phyloP scores from a whole-genome alignment of 148 eudicot genomes.

The Cornus kousa region DNA sequence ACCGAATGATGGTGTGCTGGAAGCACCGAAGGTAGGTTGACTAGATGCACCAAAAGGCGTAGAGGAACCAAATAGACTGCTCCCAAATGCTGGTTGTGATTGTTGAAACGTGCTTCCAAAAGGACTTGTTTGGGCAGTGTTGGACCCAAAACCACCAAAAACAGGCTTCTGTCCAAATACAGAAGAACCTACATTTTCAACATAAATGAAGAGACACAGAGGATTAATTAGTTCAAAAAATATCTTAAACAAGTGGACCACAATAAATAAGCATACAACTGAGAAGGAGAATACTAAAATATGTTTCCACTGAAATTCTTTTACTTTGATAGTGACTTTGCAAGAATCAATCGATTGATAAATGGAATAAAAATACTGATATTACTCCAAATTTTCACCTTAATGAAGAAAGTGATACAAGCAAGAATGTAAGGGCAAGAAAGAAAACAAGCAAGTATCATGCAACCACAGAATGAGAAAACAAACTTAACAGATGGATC shows the following conservation, averaged over 20 bases:
- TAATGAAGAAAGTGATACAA: conserved; percentile 8
- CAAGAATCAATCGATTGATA: neutral
- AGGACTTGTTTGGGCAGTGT: conserved; percentile 67
- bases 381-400: neutral
- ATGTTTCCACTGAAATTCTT: neutral
- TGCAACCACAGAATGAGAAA: neutral
- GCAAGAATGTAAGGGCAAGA: neutral
- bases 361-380: neutral
- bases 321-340: neutral
- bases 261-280: neutral
- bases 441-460: neutral
- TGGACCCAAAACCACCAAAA: conserved; percentile 86
- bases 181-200: conserved; percentile 52
- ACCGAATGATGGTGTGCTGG: conserved; percentile 68
- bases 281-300: neutral
- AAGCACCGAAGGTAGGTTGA: conserved; percentile 76
- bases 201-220: neutral
- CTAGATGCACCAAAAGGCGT: conserved; percentile 75
- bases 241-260: neutral
- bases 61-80: conserved; percentile 65
- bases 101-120: conserved; percentile 83
- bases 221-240: neutral
- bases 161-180: conserved; percentile 77
- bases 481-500: neutral
- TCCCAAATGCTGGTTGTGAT: conserved; percentile 89